Evolutionary conservation across 768 basidiomycete genomes (phyloP), one percentile per base, ranked within the genome.

Genomic region (Phlegmacium glaucopus): DNA sequence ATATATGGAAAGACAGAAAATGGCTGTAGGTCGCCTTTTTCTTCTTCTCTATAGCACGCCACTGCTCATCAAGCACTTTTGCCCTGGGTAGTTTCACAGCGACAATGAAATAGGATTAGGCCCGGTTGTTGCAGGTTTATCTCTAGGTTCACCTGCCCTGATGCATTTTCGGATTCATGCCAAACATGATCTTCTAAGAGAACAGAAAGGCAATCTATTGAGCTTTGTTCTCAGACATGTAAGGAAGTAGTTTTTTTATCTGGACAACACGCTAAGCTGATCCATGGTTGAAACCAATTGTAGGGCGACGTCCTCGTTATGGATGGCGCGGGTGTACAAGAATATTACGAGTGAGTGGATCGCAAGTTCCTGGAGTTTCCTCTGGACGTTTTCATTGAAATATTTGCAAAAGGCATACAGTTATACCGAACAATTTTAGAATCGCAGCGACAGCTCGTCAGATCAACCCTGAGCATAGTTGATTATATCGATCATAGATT

Each of bases 1-100:
- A 1, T 92, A 92, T 56, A 90, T 91, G 86, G 85, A 88, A 57
- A 74, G 79, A 48, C 90, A 91, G 62, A 86, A 76, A 60, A 92
- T 92, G 89, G 78, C 87, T 41, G 89, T 89, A 60, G 57, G 78
- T 64, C 22, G 5, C 41, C 47, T 27, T 28, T 26, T 50, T 29
- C 13, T 45, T n/a, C 18, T 16, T n/a, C 32, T 7, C 12, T 9
- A 9, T 25, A 13, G 27, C 32, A 18, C 13, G 4, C 3, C 10
- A 42, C 36, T 22, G 25, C 37, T 25, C 3, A 26, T 12, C 18
- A 13, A 22, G 5, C 5, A 22, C 22, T 22, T 22, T 22, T 22
- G 22, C 3, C 22, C 5, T 5, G 22, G 22, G 22, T 45, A 89
- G 87, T 90, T 88, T 60, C 89, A 91, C 54, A 89, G 84, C 50